Evolutionary conservation across 1,139 yeast genomes (phyloP), one percentile per base, ranked within the genome.

Genomic region (Zhuliangozyma blackwelliae): DNA sequence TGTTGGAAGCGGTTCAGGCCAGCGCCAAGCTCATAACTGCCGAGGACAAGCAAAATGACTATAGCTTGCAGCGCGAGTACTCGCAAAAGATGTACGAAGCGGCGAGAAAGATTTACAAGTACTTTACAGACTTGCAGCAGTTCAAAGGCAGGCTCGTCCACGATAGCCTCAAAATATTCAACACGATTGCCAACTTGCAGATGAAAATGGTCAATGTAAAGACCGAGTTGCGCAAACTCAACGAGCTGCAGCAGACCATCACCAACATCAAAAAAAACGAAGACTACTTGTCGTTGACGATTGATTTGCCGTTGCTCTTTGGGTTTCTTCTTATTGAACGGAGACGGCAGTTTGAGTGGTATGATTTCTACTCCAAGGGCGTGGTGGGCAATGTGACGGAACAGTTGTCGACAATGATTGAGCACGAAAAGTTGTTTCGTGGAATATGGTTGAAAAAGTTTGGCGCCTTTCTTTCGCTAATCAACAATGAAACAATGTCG

Each of bases 281-380:
- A 49, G 66, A 75, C 34, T 62, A 64, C 37, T 54, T 77, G 10
- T 70, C 80, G 1, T 51, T 74, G 11, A 80, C 87, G 2, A 72
- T 81, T 12, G 96, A 88, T 53, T 56, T 89, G 35, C 97, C 97
- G 0, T 61, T 87, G 29, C 61, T 88, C 1, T 87, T 86, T 54
- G 97, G 97, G 1, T 73, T 85, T 23, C 71, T 81, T 54, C 54
- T 87, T 20, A 73, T 89, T 31, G 96, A 90, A 50, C 69, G 68
- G 34, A 60, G 84, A 38, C 72, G 95, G 36, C 80, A 92, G 44
- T 63, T 65, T 31, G 79, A 78, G 45, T 87, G 95, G 94, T 63
- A 72, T 21, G 71, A 71, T 34, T 68, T 68, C 43, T 75, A 75
- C 34, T 58, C 83, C 30, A 70, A 72, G 39, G 71, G 72, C 1